Evolutionary conservation across 129 eudicot species (phyloP).

Genomic region (Tagetes erecta): DNA sequence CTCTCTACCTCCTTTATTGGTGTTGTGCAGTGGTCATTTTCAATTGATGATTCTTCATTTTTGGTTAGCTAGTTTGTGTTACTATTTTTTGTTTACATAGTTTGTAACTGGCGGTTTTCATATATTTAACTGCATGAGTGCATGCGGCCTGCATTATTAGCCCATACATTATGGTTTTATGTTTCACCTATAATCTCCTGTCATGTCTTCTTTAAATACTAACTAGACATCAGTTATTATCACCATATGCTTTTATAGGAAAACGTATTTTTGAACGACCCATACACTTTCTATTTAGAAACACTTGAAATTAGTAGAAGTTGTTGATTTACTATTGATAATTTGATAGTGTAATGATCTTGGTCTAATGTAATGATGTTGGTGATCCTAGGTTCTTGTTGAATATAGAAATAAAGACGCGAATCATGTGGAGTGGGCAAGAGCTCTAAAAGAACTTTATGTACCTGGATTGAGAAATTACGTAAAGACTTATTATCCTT

Average conservation of each 20-base stretch:
- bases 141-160: background rate
- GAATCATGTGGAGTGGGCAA: slow-evolving; percentile 95
- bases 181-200: background rate
- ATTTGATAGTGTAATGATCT: background rate
- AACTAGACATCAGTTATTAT: too few relatives aligned
- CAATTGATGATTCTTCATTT: background rate
- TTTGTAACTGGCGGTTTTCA: background rate
- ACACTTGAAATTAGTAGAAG: background rate
- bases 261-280: too few relatives aligned
- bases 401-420: slow-evolving; percentile 85
- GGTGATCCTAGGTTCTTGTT: slow-evolving; percentile 59
- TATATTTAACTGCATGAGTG: background rate
- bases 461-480: slow-evolving; percentile 86
- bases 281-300: slow-evolving; percentile 1
- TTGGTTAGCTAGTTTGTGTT: background rate
- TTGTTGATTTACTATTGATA: too few relatives aligned
- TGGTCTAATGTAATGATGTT: slow-evolving; percentile 22
- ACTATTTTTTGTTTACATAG: background rate
- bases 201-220: background rate
- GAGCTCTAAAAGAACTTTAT: slow-evolving; percentile 87
- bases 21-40: background rate
- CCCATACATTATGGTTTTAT: background rate
- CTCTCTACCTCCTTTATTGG: background rate
- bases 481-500: slow-evolving; percentile 76
- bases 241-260: too few relatives aligned